Evolutionary conservation across 202 grass and related monocot species (phyloP), one percentile per base, ranked within the genome.

Genomic region (Carex sylvatica): DNA sequence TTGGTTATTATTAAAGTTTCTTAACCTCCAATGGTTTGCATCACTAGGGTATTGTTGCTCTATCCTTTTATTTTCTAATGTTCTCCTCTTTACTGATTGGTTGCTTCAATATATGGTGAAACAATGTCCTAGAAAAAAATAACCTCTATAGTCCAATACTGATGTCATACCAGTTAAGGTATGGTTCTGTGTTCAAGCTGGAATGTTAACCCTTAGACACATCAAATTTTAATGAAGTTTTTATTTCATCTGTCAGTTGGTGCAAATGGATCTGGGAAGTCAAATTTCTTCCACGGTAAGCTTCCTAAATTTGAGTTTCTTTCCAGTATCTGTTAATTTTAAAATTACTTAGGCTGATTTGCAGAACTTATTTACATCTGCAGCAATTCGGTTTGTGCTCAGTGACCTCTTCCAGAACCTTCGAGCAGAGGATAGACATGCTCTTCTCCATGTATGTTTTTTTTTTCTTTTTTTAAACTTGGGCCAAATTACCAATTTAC

Each of bases 201-300:
- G 38, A 19, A 72, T 46, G 49, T 72, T 9, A 64, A 64, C 69
- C 9, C 20, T 53, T 30, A 3, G 11, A 20, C 20, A 53, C 22
- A 63, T 49, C 19, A 20, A 35, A 69, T 55, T 28, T 65, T 80
- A 36, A 44, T 65, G 60, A 80, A 8, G 24, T 87, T 82, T 84
- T 70, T 68, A 38, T 83, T 65, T 83, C 38, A 80, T 79, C 42
- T 88, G 10, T 35, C 92, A 98, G 95, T 98, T 85, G 95, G 95
- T 15, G 92, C 95, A 70, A 98, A 98, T 91, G 95, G 95, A 80
- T 98, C 95, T 24, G 95, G 95, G 72, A 98, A 98, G 81, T 94
- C 95, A 70, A 98, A 98, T 84, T 98, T 98, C 75, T 98, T 98
- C 87, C 95, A 98, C 85, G 95, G 95, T 98, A 95, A 90, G 55